Base-by-base conservation (phyloP, 1,139 yeast genomes). In the Candida tunisiensis region DNA sequence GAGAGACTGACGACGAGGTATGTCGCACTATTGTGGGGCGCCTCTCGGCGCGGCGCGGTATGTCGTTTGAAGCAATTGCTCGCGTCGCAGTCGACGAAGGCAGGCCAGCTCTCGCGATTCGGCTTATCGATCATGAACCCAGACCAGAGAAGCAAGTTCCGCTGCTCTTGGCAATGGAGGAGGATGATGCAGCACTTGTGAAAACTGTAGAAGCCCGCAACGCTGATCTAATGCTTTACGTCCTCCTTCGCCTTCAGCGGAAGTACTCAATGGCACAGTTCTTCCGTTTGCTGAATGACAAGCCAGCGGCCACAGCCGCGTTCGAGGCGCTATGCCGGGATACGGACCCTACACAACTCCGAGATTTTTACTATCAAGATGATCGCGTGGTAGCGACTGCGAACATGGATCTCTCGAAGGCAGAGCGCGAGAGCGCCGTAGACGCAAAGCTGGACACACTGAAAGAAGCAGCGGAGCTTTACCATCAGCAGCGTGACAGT, bases 51-150 rank as follows among this genome's bases (percentile, higher is more conserved):
- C 44, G 53, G 7, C 35, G 44, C 2, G 59, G 59, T 0, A 53
- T 77, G 0, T 63, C 91, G 0, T 72, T 73, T 41, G 69, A 69
- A 8, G 57, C 63, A 23, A 68, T 88, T 20, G 72, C 91, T 0
- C 60, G 62, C 11, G 60, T 68, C 15, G 93, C 96, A 1, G 71
- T 65, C 41, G 74, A 75, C 37, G 95, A 88, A 48, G 98, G 98
- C 2, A 59, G 96, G 19, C 49, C 64, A 4, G 60, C 61, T 16
- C 53, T 88, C 16, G 75, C 94, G 19, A 68, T 74, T 31, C 54
- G 65, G 26, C 49, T 85, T 16, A 61, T 79, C 3, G 65, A 72
- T 29, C 53, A 72, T 32, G 96, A 88, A 44, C 74, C 79, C 1
- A 59, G 73, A 4, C 64, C 77, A 0, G 57, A 60, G 3, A 62